These are phyloP conservation scores for Epichloe sylvatica DNA, from an alignment of 2,329 filamentous ascomycete species.

Conservation along the genomic window DNA sequence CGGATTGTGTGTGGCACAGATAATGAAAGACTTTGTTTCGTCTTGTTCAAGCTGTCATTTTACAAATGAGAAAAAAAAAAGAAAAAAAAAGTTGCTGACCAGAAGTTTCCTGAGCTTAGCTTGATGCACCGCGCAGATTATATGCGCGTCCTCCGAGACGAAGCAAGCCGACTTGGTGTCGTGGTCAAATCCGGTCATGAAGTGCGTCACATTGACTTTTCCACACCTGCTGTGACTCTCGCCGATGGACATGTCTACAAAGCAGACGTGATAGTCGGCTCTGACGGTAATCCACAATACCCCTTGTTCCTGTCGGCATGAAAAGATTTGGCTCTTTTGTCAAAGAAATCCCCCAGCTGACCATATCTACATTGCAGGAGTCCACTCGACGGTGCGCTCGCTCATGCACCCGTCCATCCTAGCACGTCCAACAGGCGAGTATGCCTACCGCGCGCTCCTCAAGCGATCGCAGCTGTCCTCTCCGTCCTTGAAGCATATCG, in stretches of 20 bases:
- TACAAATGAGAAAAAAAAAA: no score
- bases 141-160: conserved; percentile 6
- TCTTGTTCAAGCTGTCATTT: no score
- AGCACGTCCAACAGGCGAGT: conserved; percentile 1
- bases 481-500: background rate
- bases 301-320: no score
- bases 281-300: conserved; percentile 5
- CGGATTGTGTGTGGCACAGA: background rate
- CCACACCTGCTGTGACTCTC: conserved; percentile 3
- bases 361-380: background rate
- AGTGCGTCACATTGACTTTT: conserved; percentile 5
- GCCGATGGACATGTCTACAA: conserved; percentile 2
- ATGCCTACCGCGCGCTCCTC: conserved; percentile 7
- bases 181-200: conserved; percentile 4
- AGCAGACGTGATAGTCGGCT: conserved; percentile 8
- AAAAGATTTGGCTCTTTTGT: no score
- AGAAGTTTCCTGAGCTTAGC: background rate
- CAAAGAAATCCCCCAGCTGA: background rate
- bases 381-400: conserved; percentile 5
- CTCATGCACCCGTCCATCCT: conserved; percentile 5
- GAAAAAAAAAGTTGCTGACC: background rate
- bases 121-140: conserved; percentile 9
- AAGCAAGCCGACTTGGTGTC: conserved; percentile 5
- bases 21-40: no score
- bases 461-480: conserved; percentile 2